phyloP scores from a whole-genome alignment of 116 monocot genomes.

The Cymodocea nodosa region DNA sequence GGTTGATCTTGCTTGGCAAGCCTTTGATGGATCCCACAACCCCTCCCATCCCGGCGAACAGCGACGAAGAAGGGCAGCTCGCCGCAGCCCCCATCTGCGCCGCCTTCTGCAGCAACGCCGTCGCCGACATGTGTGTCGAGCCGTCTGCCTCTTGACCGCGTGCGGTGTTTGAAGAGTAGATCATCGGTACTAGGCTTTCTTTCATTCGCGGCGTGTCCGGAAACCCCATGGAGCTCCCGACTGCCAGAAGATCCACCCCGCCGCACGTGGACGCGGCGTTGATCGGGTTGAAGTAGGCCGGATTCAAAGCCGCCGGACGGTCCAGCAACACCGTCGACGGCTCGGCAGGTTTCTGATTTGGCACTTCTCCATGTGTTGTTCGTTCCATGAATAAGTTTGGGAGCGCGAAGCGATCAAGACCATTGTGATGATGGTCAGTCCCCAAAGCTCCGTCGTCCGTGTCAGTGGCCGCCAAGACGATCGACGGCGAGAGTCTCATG shows the following conservation, averaged over 20 bases:
- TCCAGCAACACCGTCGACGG: conserved; percentile 13
- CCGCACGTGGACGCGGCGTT: not conserved
- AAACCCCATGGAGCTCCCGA: not conserved
- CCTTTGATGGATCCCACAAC: not conserved
- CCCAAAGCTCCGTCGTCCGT: not conserved
- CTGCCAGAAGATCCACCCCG: not conserved
- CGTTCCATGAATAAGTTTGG: not conserved
- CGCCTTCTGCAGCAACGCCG: conserved; percentile 27
- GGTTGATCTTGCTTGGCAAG: not conserved
- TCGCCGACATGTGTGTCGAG: conserved; percentile 22
- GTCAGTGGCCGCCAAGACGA: not conserved
- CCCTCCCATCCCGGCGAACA: conserved; percentile 13
- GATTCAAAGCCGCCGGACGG: not conserved
- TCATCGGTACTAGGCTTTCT: not conserved
- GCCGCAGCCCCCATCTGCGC: conserved; percentile 17
- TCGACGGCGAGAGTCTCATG: conserved; percentile 4
- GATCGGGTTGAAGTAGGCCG: not conserved
- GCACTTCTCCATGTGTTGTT: not conserved
- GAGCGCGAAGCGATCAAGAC: not conserved
- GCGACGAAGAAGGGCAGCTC: conserved; percentile 13
- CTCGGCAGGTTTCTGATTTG: not conserved
- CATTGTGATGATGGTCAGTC: not conserved
- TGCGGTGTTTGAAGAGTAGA: conserved; percentile 4
- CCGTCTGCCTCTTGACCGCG: not conserved
- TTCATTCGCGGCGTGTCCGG: conserved; percentile 6